phyloP scores from a whole-genome alignment of 2,329 filamentous ascomycete species.

The Hymenoscyphus fraxineus region DNA sequence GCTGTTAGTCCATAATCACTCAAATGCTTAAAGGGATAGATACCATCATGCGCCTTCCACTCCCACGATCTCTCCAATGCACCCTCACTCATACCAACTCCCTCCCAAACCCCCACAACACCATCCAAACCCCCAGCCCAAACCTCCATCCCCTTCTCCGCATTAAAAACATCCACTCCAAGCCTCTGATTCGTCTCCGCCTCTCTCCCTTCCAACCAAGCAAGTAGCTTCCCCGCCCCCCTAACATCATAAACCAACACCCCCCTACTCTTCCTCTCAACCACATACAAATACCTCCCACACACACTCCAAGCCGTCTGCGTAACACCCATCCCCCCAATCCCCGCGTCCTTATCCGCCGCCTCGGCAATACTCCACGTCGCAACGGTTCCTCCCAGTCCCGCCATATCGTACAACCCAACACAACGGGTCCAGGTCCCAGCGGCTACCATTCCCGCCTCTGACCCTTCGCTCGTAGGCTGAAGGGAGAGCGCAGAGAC shows the following conservation, averaged over 20 bases:
- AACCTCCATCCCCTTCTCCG: conserved; percentile 51
- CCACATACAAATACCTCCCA: conserved; percentile 59
- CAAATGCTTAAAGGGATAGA: conserved; percentile 5
- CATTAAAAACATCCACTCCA: conserved; percentile 51
- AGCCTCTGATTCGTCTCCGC: conserved; percentile 54
- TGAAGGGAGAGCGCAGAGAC: conserved; percentile 54
- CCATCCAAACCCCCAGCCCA: conserved; percentile 58
- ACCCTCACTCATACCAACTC: conserved; percentile 48
- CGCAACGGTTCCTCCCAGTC: conserved; percentile 50
- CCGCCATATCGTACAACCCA: conserved; percentile 58
- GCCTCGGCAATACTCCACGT: conserved; percentile 57
- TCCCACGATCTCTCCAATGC: conserved; percentile 28
- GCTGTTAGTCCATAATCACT: conserved; percentile 6
- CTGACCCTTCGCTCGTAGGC: conserved; percentile 31
- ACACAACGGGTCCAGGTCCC: conserved; percentile 63
- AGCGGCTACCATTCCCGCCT: conserved; percentile 48
- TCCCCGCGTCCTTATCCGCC: conserved; percentile 46
- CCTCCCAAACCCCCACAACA: conserved; percentile 55
- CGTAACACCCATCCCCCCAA: conserved; percentile 59
- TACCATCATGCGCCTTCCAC: conserved; percentile 35
- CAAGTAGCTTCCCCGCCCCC: conserved; percentile 53
- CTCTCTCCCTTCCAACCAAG: conserved; percentile 48
- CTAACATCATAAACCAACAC: conserved; percentile 61
- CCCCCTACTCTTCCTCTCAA: conserved; percentile 53
- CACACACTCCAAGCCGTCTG: conserved; percentile 61